Evolutionary conservation across 2,329 filamentous ascomycete genomes (phyloP).

Genomic region (Exophiala sideris): DNA sequence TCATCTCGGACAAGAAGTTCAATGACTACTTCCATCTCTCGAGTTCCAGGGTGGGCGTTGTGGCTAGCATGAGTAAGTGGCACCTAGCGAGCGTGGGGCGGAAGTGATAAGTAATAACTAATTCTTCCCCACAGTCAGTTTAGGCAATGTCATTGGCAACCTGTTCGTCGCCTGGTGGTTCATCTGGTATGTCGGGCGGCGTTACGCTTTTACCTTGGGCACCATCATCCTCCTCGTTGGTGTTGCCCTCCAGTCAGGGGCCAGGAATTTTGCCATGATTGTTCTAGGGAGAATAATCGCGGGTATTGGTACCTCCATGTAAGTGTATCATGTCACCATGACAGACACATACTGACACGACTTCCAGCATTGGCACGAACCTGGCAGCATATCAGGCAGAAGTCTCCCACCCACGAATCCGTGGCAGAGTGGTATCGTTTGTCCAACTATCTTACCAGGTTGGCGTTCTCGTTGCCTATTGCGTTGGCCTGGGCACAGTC

Average conservation of each 20-base stretch:
- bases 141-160: slow-evolving; percentile 36
- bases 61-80: slow-evolving; percentile 5
- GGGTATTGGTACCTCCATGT: neutral
- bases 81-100: neutral
- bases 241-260: slow-evolving; percentile 4
- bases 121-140: neutral
- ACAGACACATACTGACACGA: neutral
- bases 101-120: neutral
- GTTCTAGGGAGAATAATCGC: slow-evolving; percentile 25
- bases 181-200: slow-evolving; percentile 9
- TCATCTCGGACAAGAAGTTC: slow-evolving; percentile 5
- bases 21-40: slow-evolving; percentile 3
- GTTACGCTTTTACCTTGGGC: slow-evolving; percentile 1
- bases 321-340: neutral
- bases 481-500: slow-evolving; percentile 42
- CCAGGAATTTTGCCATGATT: slow-evolving; percentile 23
- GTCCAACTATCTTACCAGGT: slow-evolving; percentile 45
- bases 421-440: slow-evolving; percentile 1
- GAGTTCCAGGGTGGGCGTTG: slow-evolving; percentile 1
- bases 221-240: slow-evolving; percentile 8
- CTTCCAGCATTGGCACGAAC: neutral
- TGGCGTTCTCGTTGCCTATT: slow-evolving; percentile 45
- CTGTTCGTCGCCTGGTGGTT: slow-evolving; percentile 28
- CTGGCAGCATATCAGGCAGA: neutral
- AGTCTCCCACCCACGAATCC: slow-evolving; percentile 1